Base-by-base conservation (phyloP, 306 rosid species). In the Pterocarpus macrocarpus region DNA sequence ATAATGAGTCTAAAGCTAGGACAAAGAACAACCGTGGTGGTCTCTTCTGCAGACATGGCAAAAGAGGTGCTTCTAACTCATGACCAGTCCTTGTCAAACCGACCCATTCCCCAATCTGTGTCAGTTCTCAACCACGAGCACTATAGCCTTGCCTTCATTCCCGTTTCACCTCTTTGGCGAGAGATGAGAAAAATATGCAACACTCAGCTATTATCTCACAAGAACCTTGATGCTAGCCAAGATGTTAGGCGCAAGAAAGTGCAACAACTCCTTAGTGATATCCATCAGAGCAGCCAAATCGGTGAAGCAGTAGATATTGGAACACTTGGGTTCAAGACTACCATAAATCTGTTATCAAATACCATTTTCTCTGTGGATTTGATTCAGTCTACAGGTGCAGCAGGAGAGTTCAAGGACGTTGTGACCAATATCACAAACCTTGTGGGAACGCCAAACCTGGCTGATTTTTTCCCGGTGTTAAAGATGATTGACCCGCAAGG, bases 221-320 rank as follows among this genome's bases (percentile, higher is more conserved):
- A 73, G 34, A 14, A 17, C 2, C 87, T 88, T 22, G 82, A 88
- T 1, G 63, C 71, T 2, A 53, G 53, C 67, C 70, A 80, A 6
- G n/a, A 28, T 0, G 22, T 80, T 15, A 55, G 82, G 10, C 71
- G 13, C 39, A 3, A 56, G 7, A 85, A 76, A 59, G 73, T 66
- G 82, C 80, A 82, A 9, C 66, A 75, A 33, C 84, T 86, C 56
- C 57, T 74, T 0, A n/a, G 30, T 1, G 50, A 64, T 4, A 16
- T 75, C 39, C 49, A 14, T 1, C 12, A 47, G 8, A 77, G 85
- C 67, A 41, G 82, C 5, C 55, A 22, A 7, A 15, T 33, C 0
- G 84, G 84, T 5, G 69, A 85, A 61, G 82, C 72, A 0, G 35
- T 88, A 1, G 87, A 85, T 11, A 69, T 88, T 5, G 91, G 80